These are phyloP conservation scores for Globisporangium ultimum DNA, from an alignment of 352 stramenopile genomes.

Conservation along the genomic window DNA sequence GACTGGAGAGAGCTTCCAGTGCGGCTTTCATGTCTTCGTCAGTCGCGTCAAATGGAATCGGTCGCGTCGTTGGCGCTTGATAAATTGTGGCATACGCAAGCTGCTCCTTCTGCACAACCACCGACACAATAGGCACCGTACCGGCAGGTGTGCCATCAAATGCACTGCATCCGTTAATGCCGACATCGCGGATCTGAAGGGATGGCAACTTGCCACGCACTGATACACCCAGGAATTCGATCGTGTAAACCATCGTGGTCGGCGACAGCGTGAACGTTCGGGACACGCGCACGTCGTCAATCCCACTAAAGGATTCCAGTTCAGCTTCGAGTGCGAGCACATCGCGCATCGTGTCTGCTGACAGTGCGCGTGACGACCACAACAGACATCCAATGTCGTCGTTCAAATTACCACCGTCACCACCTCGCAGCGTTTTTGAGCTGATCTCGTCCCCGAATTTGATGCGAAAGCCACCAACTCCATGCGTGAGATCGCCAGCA, in stretches of 20 bases:
- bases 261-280: conserved; percentile 38
- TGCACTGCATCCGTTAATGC: conserved; percentile 89
- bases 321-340: conserved; percentile 57
- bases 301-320: conserved; percentile 52
- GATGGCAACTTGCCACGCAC: conserved; percentile 88
- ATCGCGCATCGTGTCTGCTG: conserved; percentile 36
- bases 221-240: conserved; percentile 90
- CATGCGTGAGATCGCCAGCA: conserved; percentile 31
- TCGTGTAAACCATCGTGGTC: conserved; percentile 81
- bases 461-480: conserved; percentile 86
- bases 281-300: conserved; percentile 75
- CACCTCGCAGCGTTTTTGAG: conserved; percentile 69
- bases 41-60: conserved; percentile 89
- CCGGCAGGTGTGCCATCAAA: conserved; percentile 37
- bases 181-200: conserved; percentile 87
- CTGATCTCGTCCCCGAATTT: conserved; percentile 89
- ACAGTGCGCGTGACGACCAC: conserved; percentile 58
- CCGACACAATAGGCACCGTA: not conserved
- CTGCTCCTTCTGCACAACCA: conserved; percentile 40
- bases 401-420: conserved; percentile 73
- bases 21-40: conserved; percentile 91
- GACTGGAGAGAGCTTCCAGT: conserved; percentile 85
- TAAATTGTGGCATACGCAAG: conserved; percentile 83
- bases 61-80: conserved; percentile 83
- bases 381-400: conserved; percentile 75